Evolutionary conservation across 257 asterid species (phyloP).

Genomic region (Osmanthus fragrans): DNA sequence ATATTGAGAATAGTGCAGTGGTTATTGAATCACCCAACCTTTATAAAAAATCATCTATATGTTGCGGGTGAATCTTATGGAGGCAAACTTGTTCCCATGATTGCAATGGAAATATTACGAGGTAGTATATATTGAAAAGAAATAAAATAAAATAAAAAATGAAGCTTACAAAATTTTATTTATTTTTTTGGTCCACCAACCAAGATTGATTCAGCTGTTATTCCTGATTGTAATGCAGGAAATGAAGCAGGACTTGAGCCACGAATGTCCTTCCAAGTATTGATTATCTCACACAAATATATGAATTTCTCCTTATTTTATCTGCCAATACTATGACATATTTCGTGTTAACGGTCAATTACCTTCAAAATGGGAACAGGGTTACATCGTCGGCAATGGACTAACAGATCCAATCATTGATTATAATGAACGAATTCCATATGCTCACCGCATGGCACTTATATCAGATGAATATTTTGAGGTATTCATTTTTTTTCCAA

Average conservation of each 20-base stretch:
- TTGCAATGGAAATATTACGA: slow-evolving; percentile 38
- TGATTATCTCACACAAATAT: background rate
- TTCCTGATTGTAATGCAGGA: slow-evolving; percentile 28
- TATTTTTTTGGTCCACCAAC: background rate
- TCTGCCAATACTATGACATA: no score
- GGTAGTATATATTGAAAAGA: slow-evolving; percentile 25
- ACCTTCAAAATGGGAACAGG: slow-evolving; percentile 27
- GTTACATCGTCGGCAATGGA: slow-evolving; percentile 49
- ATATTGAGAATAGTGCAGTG: slow-evolving; percentile 40
- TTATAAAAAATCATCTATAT: slow-evolving; percentile 36
- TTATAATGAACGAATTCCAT: slow-evolving; percentile 34
- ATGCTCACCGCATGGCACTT: slow-evolving; percentile 54
- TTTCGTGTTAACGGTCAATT: background rate
- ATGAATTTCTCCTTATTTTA: background rate
- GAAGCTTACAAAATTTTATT: background rate
- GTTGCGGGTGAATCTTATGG: slow-evolving; percentile 62
- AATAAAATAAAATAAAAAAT: no score
- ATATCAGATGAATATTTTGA: slow-evolving; percentile 44
- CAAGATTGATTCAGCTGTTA: background rate
- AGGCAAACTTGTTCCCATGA: slow-evolving; percentile 43
- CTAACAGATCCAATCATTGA: slow-evolving; percentile 1
- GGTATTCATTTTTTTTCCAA: slow-evolving; percentile 26
- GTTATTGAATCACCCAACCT: slow-evolving; percentile 46
- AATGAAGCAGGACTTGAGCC: slow-evolving; percentile 52
- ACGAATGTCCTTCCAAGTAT: slow-evolving; percentile 37